Conservation (phyloP, 768 basidiomycete genomes). For the Amanita pallidorosea region DNA sequence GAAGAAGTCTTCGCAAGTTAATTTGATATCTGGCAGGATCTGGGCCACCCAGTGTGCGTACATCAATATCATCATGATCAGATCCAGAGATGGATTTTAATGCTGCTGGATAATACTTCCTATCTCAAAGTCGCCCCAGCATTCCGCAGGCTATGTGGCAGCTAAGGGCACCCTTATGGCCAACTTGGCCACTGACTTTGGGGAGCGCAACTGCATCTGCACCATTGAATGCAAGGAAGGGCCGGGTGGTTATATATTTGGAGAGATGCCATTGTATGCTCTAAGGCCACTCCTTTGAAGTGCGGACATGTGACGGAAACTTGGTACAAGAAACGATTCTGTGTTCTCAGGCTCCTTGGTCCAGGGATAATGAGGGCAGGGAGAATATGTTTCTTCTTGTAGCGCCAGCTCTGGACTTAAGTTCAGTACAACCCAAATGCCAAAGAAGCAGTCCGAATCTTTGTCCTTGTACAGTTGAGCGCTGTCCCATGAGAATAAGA, state of each 20-base stretch:
- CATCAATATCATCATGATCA: slow-evolving; percentile 1
- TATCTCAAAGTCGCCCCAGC: neutral
- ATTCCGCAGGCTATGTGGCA: neutral
- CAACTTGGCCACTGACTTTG: slow-evolving; percentile 1
- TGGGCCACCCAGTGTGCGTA: neutral
- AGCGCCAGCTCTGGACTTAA: slow-evolving; percentile 17
- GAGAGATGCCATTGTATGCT: slow-evolving; percentile 11
- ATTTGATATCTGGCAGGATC: neutral
- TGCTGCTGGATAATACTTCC: slow-evolving; percentile 1
- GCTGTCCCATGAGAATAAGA: slow-evolving; percentile 28
- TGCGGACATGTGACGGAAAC: slow-evolving; percentile 21
- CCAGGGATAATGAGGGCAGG: too few species aligned
- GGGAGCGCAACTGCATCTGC: neutral
- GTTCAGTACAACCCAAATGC: slow-evolving; percentile 26
- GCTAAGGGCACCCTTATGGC: neutral
- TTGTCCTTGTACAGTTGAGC: slow-evolving; percentile 29
- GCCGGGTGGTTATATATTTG: neutral
- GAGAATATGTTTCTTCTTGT: slow-evolving; percentile 23
- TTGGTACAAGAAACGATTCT: slow-evolving; percentile 23
- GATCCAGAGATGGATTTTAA: neutral
- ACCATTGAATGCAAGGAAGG: neutral
- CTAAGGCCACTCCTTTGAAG: slow-evolving; percentile 14
- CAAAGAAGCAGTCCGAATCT: slow-evolving; percentile 21
- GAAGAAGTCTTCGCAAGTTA: neutral
- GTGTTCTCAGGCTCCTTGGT: slow-evolving; percentile 21